Base-by-base conservation (phyloP, 2,329 filamentous ascomycete genomes). In the Phialocephala sp. region DNA sequence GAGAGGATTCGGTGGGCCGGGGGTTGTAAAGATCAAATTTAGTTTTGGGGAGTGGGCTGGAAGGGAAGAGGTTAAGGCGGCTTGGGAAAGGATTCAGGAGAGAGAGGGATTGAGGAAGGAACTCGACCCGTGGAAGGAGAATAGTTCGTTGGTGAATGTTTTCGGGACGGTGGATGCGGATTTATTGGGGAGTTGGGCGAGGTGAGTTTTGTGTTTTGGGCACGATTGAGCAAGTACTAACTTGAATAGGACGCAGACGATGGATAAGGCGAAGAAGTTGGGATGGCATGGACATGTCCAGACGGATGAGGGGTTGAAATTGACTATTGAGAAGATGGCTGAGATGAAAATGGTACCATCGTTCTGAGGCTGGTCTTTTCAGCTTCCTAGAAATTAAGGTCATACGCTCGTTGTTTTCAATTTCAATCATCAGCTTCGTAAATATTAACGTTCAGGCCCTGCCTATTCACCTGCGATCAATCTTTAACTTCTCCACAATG, bases 231-330 rank as follows among this genome's bases (percentile, higher is more conserved):
- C 8, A 4, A 35, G 14, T 20, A 22, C 32, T 55, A 50, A 36
- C 15, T 4, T 24, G 35, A 32, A 22, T 59, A 61, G 67, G n/a
- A 65, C 58, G 1, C 59, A 55, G 47, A 68, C 50, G 8, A 70
- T 70, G 68, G 66, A 68, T 57, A 70, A 70, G 52, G 62, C 66
- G n/a, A 64, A 65, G 55, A 66, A 39, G 35, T 27, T 67, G 52
- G 68, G 68, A 15, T 70, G 66, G 66, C 54, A 63, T 50, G 66
- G 68, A 1, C 52, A 64, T 57, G 68, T 70, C 1, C 50, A 66
- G 41, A 66, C 66, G 4, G 56, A 63, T 35, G 68, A 70, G 58
- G 63, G 62, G 3, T 60, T 68, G 50, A 47, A 47, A 22, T 20
- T n/a, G 43, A 66, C 66, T 1, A 57, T 70, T 50, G 37, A 61